Percentiles rank a stretch among this genome's conserved stretches.
phyloP scores from a whole-genome alignment of 202 grass and related monocot genomes.

The Musa balbisiana region DNA sequence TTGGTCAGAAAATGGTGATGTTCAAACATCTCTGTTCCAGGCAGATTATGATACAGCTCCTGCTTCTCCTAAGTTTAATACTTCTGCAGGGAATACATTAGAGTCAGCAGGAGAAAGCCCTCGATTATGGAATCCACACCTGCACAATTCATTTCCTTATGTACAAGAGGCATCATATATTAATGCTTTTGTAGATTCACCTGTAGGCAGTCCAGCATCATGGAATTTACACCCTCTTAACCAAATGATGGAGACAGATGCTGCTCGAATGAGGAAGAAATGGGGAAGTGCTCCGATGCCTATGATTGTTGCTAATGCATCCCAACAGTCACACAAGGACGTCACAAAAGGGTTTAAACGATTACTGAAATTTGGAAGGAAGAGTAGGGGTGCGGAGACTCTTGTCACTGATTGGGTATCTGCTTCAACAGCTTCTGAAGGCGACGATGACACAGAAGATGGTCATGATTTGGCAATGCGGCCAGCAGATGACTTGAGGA shows the following conservation, averaged over 20 bases:
- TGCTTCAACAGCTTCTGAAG: slow-evolving; percentile 17
- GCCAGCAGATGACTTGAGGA: slow-evolving; percentile 66
- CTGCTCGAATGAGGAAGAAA: slow-evolving; percentile 32
- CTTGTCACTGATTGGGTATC: slow-evolving; percentile 28
- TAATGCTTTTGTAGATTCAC: slow-evolving; percentile 31
- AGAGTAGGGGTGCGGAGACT: slow-evolving; percentile 28
- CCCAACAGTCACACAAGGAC: slow-evolving; percentile 31
- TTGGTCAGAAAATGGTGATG: slow-evolving; percentile 3
- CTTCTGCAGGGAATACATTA: slow-evolving; percentile 15
- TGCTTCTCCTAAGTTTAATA: slow-evolving; percentile 15
- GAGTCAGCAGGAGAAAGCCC: slow-evolving; percentile 34
- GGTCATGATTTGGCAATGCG: slow-evolving; percentile 11
- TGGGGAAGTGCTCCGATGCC: slow-evolving; percentile 25
- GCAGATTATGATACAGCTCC: slow-evolving; percentile 3
- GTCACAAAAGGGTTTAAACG: slow-evolving; percentile 49
- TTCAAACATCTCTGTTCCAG: background rate
- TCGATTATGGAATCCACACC: slow-evolving; percentile 51
- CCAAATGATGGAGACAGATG: slow-evolving; percentile 28
- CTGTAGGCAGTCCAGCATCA: slow-evolving; percentile 18
- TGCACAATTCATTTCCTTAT: slow-evolving; percentile 50
- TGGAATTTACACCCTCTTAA: slow-evolving; percentile 34
- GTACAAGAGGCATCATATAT: slow-evolving; percentile 31
- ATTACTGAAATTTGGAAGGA: slow-evolving; percentile 64
- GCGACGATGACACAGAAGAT: background rate
- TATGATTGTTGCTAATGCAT: slow-evolving; percentile 10